Evolutionary conservation across 352 stramenopile species (phyloP), one percentile per base, ranked within the genome.

Genomic region (Elongisporangium anandrum): DNA sequence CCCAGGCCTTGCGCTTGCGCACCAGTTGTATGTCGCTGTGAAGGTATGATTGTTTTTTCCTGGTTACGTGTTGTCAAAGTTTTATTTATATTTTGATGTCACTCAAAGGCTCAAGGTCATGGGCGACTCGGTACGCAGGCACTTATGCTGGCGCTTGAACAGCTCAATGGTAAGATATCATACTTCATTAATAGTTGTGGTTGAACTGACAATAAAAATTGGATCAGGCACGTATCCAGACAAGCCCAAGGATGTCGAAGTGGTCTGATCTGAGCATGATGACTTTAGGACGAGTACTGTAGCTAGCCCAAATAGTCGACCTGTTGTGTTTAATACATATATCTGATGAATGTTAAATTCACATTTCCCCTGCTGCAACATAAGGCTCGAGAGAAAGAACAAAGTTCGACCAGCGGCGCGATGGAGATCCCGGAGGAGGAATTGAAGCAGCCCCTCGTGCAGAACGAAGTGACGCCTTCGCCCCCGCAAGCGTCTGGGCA

Each of bases 11-110:
- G 78, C 85, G 12, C 75, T 97, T 17, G 87, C 88, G n/a, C 86
- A 96, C 62, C 87, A 97, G 62, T 59, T 97, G 10, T 97, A 96
- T 60, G 61, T 95, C 29, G 85, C 85, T 4, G 82, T 93, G 53
- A 90, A 92, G 74, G 77, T 84, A 39, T 20, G 12, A 6, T 2
- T n/a, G 17, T n/a, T 55, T 21, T 50, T 4, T 21, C 9, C 12
- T 65, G 21, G 4, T 54, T 20, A n/a, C 29, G 4, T 54, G n/a
- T 24, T 10, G 1, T 22, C 17, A 23, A 10, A 21, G n/a, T 53
- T 8, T 7, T 19, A 0, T 41, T 45, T 39, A 51, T 54, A 45
- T 5, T 56, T 13, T 23, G 17, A 16, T 60, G 4, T 59, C 29
- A 15, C 1, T 45, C 34, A 45, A 45, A 90, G 72, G 84, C 84